Evolutionary conservation across 2,329 filamentous ascomycete species (phyloP).

Genomic region (Didymellaceae sp.): DNA sequence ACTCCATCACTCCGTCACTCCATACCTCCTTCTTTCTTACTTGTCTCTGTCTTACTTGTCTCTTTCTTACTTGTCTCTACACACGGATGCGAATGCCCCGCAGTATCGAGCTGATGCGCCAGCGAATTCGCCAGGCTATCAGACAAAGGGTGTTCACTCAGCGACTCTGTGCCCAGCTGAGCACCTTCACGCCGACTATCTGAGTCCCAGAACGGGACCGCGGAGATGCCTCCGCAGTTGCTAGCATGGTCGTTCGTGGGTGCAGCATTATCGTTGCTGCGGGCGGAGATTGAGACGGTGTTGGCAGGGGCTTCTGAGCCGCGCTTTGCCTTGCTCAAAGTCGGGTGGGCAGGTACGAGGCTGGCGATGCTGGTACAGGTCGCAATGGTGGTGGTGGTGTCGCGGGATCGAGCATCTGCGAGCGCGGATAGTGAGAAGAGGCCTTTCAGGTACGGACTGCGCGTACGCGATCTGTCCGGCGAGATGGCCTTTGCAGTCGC

Average conservation of each 20-base stretch:
- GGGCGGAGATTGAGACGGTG: neutral
- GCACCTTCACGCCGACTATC: neutral
- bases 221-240: neutral
- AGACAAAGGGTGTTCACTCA: neutral
- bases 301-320: neutral
- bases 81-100: conserved; percentile 2
- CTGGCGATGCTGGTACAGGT: neutral
- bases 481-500: neutral
- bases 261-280: neutral
- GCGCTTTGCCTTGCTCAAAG: conserved; percentile 6
- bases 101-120: conserved; percentile 11
- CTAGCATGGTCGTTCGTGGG: neutral
- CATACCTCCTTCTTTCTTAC: too few species aligned
- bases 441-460: conserved; percentile 8
- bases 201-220: neutral
- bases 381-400: neutral
- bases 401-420: neutral
- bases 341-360: neutral
- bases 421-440: conserved; percentile 5
- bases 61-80: too few species aligned
- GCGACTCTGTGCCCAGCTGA: neutral
- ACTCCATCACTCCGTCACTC: too few species aligned
- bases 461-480: neutral
- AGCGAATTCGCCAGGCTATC: conserved; percentile 4
- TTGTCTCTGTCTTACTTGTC: too few species aligned